These are phyloP conservation scores for Ceratobasidium sp. DNA, from an alignment of 1,284 basidiomycete genomes.

Conservation along the genomic window DNA sequence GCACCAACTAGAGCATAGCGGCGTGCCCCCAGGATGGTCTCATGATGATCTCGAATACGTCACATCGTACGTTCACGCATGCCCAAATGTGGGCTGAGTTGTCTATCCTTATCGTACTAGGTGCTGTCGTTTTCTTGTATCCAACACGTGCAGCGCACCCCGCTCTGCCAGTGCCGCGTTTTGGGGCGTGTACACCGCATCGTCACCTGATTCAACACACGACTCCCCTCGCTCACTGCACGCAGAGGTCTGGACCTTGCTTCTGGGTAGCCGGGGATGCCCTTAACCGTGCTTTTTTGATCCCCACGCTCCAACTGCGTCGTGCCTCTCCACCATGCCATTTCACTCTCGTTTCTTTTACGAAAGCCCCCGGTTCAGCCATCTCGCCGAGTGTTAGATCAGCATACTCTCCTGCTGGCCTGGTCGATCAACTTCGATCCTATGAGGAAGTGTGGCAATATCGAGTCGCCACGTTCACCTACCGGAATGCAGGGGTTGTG, in stretches of 20 bases:
- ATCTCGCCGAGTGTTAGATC: conserved; percentile 39
- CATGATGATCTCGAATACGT: conserved; percentile 11
- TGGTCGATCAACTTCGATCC: conserved; percentile 41
- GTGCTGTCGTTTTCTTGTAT: conserved; percentile 23
- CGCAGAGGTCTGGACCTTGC: conserved; percentile 36
- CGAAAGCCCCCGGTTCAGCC: conserved; percentile 28
- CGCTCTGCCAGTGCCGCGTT: conserved; percentile 35
- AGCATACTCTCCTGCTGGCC: conserved; percentile 16
- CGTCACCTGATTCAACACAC: conserved; percentile 39
- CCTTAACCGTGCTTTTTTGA: conserved; percentile 28
- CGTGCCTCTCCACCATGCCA: conserved; percentile 17
- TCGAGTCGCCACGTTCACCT: conserved; percentile 41
- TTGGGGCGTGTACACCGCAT: conserved; percentile 41
- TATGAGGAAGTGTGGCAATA: conserved; percentile 33
- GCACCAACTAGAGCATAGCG: neutral
- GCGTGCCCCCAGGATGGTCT: neutral
- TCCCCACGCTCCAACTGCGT: conserved; percentile 34
- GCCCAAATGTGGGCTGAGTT: conserved; percentile 11
- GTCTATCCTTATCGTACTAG: conserved; percentile 11
- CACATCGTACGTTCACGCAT: conserved; percentile 12
- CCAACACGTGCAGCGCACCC: conserved; percentile 38
- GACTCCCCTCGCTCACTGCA: conserved; percentile 31
- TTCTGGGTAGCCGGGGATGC: conserved; percentile 32
- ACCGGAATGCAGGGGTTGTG: conserved; percentile 2
- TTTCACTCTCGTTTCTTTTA: conserved; percentile 34